Evolutionary conservation across 306 rosid genomes (phyloP), one percentile per base, ranked within the genome.

Genomic region (Luffa aegyptiaca): DNA sequence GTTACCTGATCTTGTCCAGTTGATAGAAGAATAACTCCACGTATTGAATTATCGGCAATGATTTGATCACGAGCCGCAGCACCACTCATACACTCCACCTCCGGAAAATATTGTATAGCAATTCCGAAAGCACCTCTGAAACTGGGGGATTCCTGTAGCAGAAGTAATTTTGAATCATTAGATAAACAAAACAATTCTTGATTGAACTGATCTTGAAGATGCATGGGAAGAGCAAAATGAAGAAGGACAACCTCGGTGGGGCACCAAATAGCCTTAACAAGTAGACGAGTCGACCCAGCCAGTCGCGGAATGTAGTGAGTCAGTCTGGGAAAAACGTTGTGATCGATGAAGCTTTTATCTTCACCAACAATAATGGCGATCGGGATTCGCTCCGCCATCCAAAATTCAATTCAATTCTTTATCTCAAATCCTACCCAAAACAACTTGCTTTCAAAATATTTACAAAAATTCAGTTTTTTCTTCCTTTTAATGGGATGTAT

Each of bases 1-100:
- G 36, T 75, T 35, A 91, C 98, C 97, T 93, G 98, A 83, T 83
- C 82, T 85, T 93, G 98, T 53, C 92, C 97, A 81, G 98, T 93
- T 84, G 92, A 86, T 79, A 90, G 96, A 31, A 93, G 93, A 33
- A 92, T 86, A 76, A 93, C 98, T 11, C 97, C 97, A 68, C 81
- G 42, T 0, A 93, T 86, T 21, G 96, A 92, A 63, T 42, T 51
- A 79, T 93, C 96, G 41, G 82, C 85, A 70, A 82, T 62, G 62
- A 93, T 90, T 33, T 93, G 92, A 37, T 89, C 79, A 53, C 92
- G 89, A 71, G 93, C 98, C 36, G 77, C 46, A 84, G 88, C 93
- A 49, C 97, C 97, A 90, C 88, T 92, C 64, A 88, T 93, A 83
- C 88, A 86, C 35, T 90, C 90, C 2, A 89, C 91, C 36, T 74